Evolutionary conservation across 257 asterid genomes (phyloP).

Genomic region (Cinchona pubescens): DNA sequence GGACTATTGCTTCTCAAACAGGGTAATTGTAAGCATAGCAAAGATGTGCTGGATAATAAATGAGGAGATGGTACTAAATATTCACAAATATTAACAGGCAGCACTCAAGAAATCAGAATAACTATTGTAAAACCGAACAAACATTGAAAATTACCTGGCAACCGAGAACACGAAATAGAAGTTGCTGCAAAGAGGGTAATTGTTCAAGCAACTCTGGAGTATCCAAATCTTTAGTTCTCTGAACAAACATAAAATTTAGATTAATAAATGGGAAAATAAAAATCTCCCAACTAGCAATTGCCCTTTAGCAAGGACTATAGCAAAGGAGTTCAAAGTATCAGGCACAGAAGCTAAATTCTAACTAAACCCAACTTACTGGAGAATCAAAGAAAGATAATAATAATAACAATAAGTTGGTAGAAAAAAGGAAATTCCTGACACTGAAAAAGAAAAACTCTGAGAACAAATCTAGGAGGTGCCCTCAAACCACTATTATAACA

Average conservation of each 20-base stretch:
- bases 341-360: background rate
- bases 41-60: conserved; percentile 1
- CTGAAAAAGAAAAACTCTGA: background rate
- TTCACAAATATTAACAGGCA: background rate
- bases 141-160: conserved; percentile 62
- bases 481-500: background rate
- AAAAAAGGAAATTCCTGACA: background rate
- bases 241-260: conserved; percentile 21
- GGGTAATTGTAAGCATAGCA: background rate
- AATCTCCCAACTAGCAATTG: background rate
- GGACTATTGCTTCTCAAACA: conserved; percentile 17
- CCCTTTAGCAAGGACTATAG: background rate
- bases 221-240: conserved; percentile 91
- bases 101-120: background rate
- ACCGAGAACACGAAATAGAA: conserved; percentile 76
- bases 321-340: background rate
- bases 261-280: conserved; percentile 9
- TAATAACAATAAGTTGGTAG: background rate
- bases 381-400: background rate
- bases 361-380: background rate
- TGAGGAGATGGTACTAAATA: background rate
- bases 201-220: conserved; percentile 79
- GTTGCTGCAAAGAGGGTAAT: conserved; percentile 80
- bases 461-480: background rate
- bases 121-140: conserved; percentile 12